Base-by-base conservation (phyloP, 148 eudicot genomes). In the Rhododendron henanense region DNA sequence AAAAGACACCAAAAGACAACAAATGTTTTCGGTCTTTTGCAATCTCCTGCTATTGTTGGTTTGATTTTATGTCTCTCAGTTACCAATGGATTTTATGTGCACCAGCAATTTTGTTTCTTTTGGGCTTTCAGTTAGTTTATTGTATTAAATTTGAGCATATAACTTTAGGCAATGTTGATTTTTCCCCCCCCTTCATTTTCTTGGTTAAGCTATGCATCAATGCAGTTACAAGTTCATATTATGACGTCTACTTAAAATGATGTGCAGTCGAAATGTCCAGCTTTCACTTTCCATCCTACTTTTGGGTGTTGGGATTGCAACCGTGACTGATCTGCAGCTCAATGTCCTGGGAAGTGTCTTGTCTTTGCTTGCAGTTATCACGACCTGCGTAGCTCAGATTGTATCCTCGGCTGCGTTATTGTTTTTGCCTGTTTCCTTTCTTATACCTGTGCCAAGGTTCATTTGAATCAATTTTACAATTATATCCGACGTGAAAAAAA, bases 331-430 rank as follows among this genome's bases (percentile, higher is more conserved):
- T 88, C 84, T 93, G 85, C 95, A 93, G 90, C 91, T 93, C 85
- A 93, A 92, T 92, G 85, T 88, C 35, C 90, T 92, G 81, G 95
- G 95, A 39, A 89, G 91, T 59, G 85, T 93, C 84, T 88, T 93
- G 81, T 93, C 95, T 51, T 85, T 92, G 85, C 92, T 93, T 83
- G 95, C 95, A 57, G 87, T 93, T 81, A 33, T 92, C 65, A 92
- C 95, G 79, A 93, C 95, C 61, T 93, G 95, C 39, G 88, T 93
- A 84, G 95, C 95, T 13, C 95, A 93, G 87, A 93, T 93, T 88
- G 95, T 93, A 93, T 91, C 93, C 93, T 91, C 47, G 6, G 28
- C 45, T 53, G 47, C 45, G 79, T 83, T 69, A 69, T 81, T 83
- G 33, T 67, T 57, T 18, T 86, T 86, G n/a, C 21, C 18, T 31